Evolutionary conservation across 768 basidiomycete genomes (phyloP), one percentile per base, ranked within the genome.

Genomic region (Rhizopogon salebrosus): DNA sequence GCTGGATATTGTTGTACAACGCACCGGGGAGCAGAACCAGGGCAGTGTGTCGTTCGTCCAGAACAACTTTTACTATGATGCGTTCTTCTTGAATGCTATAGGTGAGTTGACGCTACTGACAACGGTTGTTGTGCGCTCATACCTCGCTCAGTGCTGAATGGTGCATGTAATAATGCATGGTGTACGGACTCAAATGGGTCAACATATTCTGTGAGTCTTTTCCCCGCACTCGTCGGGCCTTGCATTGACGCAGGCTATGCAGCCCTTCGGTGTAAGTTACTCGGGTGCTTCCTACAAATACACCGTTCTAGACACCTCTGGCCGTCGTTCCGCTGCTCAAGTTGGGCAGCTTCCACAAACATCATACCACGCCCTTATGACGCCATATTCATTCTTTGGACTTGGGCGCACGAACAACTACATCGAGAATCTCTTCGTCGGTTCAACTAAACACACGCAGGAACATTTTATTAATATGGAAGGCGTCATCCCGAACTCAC

Each of bases 331-430:
- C 1, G 93, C 95, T 24, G 92, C 95, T 8, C 92, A 95, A 80
- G 93, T 97, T 50, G 88, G 86, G 7, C 95, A 99, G 69, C 82
- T 98, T 5, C 86, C 97, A 3, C 93, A 95, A 64, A 91, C 94
- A 3, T 83, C 90, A 0, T 98, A 98, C 68, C 89, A 95, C 50
- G 78, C 95, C 13, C 79, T 98, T 9, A 82, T 87, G 51, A 86
- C 92, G 1, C 97, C 97, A 1, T 98, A 98, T 64, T 83, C 93
- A 1, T 97, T 94, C 78, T 91, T 98, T 64, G 95, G 97, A 1
- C 83, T 99, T 7, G 97, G 95, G 0, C 84, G 97, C 38, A 98
- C 95, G 14, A 99, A 99, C 70, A 99, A 99, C 67, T 99, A 99
- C 71, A 94, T 99, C 62, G 97, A 99, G 77, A 98, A 98, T 67